Evolutionary conservation across 1,139 yeast species (phyloP), one percentile per base, ranked within the genome.

Genomic region (Suhomyces anneliseae): DNA sequence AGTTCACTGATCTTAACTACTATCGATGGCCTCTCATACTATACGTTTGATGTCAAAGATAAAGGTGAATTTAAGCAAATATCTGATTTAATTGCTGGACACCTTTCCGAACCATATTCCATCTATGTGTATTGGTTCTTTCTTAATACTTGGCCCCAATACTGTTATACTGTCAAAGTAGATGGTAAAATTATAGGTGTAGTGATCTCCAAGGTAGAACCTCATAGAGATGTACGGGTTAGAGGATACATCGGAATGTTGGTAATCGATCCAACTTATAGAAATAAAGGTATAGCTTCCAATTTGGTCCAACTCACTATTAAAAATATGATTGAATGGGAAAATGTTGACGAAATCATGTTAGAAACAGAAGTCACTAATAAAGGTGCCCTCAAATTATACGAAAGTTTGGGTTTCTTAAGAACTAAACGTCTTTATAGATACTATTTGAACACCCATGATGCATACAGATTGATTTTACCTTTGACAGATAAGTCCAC

Each of bases 181-280:
- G 54, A 58, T 14, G 49, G 45, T 7, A 27, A 31, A 36, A 48
- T 56, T 8, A 76, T 92, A 14, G 99, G 98, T 4, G 89, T 87
- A 38, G 84, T 92, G 19, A 88, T 93, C 8, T 85, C 96, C 50
- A 90, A 90, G 60, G 79, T 84, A n/a, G 95, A 87, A 55, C 74
- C 79, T 6, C 98, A 93, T 66, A 74, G 93, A 48, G 78, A 79
- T 33, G 84, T 78, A 9, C 72, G 96, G 49, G 61, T 73, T 57
- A 71, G 97, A 52, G 99, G 99, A 0, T 93, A 93, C 60, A 92
- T 93, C 39, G 99, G 98, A 7, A 93, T 93, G 99, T 70, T 93
- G 46, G 97, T 95, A 0, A 95, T 93, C 27, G 84, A 85, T 48
- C 81, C 83, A 37, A 62, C 68, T 14, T 83, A 78, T 64, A 72